Evolutionary conservation across 768 basidiomycete genomes (phyloP).

Genomic region (Scleroderma citrinum): DNA sequence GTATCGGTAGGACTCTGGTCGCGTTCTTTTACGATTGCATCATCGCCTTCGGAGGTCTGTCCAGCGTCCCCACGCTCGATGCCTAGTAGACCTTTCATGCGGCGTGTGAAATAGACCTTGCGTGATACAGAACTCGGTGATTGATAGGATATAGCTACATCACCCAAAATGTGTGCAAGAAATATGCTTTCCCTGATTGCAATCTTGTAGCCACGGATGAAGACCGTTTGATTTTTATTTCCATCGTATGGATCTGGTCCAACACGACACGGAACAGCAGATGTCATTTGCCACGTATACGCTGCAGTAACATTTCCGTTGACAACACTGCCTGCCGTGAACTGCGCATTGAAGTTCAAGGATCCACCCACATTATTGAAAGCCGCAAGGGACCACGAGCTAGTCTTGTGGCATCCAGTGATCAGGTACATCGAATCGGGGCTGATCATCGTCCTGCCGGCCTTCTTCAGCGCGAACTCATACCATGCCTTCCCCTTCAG

Average conservation of each 20-base stretch:
- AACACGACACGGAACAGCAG: background rate
- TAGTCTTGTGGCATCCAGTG: slow-evolving; percentile 22
- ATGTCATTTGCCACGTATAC: background rate
- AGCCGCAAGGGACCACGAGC: slow-evolving; percentile 20
- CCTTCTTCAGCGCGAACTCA: slow-evolving; percentile 7
- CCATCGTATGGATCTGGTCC: background rate
- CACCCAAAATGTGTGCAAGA: background rate
- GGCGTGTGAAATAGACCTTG: background rate
- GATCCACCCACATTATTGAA: slow-evolving; percentile 1
- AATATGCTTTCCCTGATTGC: background rate
- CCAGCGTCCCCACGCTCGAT: background rate
- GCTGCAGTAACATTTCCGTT: background rate
- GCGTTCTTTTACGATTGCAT: background rate
- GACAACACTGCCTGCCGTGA: background rate
- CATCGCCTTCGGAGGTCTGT: background rate
- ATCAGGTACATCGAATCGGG: slow-evolving; percentile 19
- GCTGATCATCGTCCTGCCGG: background rate
- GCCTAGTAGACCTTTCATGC: background rate
- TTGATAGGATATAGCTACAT: background rate
- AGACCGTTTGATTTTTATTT: slow-evolving; percentile 12
- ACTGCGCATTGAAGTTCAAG: background rate
- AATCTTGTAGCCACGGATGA: slow-evolving; percentile 16
- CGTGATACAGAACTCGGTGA: background rate
- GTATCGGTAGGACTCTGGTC: background rate
- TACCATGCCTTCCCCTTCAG: slow-evolving; percentile 21